Evolutionary conservation across 768 basidiomycete species (phyloP), one percentile per base, ranked within the genome.

Genomic region (Cyclocybe aegerita): DNA sequence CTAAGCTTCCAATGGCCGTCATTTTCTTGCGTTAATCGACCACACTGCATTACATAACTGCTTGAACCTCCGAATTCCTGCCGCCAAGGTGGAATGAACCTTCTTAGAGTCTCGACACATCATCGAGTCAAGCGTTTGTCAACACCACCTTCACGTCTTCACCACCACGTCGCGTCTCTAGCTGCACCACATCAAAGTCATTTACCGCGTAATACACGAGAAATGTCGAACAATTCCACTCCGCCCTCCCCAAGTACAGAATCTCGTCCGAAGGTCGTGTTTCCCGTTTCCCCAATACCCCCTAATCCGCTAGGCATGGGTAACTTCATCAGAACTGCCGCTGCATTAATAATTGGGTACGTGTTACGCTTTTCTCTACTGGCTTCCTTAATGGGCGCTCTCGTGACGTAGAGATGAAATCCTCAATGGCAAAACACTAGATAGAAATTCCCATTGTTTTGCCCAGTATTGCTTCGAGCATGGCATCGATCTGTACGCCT

Each of bases 401-500:
- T 31, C 34, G 46, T 11, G 7, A 35, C 35, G 35, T 58, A 93
- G 92, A 7, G 92, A 95, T 67, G 93, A 96, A 61, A 93, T 96
- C 33, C 70, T 98, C 46, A 96, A 96, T 55, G 94, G 93, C 39
- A 93, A 93, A 77, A 93, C 90, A 0, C 79, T 82, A 42, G 91
- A 93, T 66, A 73, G 80, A 10, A 93, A 93, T 70, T 89, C 88
- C 1, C 82, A 93, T 65, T 89, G 83, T 69, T 90, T 96, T 61
- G 91, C 93, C 2, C 84, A 84, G 60, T 92, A 84, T 64, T 90
- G 90, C 62, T 98, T 97, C 63, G 88, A 94, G 61, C 80, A 91
- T 46, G 95, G 89, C 2, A 78, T 93, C 31, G 81, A 91, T 52
- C 66, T 94, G 86, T 91, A 73, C 52, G 70, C 68, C 45, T 40